Evolutionary conservation across 2,329 filamentous ascomycete species (phyloP).

Genomic region (Periconia sp.): DNA sequence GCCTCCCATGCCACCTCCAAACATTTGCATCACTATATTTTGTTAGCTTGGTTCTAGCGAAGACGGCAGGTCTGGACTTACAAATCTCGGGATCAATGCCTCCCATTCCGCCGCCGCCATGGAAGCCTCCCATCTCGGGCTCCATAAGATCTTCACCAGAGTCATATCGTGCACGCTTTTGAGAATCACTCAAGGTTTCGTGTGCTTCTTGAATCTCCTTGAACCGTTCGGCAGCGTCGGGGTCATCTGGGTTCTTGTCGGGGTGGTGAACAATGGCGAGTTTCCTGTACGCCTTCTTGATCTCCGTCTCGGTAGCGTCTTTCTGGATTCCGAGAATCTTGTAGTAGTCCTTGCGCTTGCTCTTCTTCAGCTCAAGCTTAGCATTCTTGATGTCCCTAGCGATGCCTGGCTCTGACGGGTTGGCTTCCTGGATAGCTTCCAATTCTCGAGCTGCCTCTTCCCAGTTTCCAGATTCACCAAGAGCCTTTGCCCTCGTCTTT

Average conservation of each 20-base stretch:
- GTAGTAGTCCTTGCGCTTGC: constrained; percentile 96
- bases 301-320: constrained; percentile 77
- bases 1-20: constrained; percentile 29
- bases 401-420: constrained; percentile 79
- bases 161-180: constrained; percentile 87
- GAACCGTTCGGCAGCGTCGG: constrained; percentile 84
- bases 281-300: constrained; percentile 97
- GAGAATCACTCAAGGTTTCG: constrained; percentile 82
- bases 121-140: constrained; percentile 80
- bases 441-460: constrained; percentile 87
- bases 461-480: constrained; percentile 85
- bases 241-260: constrained; percentile 93
- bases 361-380: constrained; percentile 96
- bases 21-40: constrained; percentile 40
- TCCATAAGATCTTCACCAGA: constrained; percentile 90
- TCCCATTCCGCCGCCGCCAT: constrained; percentile 53
- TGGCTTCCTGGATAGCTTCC: constrained; percentile 81
- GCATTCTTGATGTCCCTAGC: constrained; percentile 84
- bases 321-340: constrained; percentile 91
- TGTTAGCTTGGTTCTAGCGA: constrained; percentile 18
- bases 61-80: constrained; percentile 13
- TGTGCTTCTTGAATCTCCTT: constrained; percentile 98
- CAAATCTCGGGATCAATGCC: constrained; percentile 45
- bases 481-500: constrained; percentile 89
- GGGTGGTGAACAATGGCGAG: constrained; percentile 93